Evolutionary conservation across 306 rosid genomes (phyloP).

Genomic region (Acacia acuminata): DNA sequence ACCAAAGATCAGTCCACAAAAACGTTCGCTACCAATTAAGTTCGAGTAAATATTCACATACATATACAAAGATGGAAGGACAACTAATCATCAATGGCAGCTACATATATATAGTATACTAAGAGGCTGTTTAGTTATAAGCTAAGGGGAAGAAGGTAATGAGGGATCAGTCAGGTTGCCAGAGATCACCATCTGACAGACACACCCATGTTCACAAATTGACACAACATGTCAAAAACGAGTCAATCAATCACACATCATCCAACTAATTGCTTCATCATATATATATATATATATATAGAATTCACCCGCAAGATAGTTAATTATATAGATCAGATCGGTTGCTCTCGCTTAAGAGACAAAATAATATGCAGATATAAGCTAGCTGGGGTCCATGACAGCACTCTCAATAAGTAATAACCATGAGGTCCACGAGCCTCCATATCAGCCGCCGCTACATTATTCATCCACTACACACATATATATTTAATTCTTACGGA

Average conservation of each 20-base stretch:
- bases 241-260: neutral
- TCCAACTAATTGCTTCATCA: neutral
- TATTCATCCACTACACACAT: neutral
- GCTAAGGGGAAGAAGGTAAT: neutral
- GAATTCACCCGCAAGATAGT: neutral
- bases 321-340: neutral
- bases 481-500: neutral
- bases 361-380: neutral
- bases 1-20: neutral
- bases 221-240: neutral
- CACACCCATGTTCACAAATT: neutral
- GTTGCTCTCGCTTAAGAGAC: neutral
- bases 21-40: neutral
- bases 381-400: slow-evolving; percentile 14
- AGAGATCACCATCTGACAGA: neutral
- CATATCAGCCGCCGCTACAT: slow-evolving; percentile 28
- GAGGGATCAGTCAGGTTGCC: neutral
- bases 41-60: neutral
- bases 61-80: neutral
- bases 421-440: neutral
- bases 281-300: neutral
- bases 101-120: no score
- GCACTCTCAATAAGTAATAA: neutral
- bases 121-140: neutral
- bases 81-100: neutral